Evolutionary conservation across 176 grass and related monocot species (phyloP).

Genomic region (Poa annua): DNA sequence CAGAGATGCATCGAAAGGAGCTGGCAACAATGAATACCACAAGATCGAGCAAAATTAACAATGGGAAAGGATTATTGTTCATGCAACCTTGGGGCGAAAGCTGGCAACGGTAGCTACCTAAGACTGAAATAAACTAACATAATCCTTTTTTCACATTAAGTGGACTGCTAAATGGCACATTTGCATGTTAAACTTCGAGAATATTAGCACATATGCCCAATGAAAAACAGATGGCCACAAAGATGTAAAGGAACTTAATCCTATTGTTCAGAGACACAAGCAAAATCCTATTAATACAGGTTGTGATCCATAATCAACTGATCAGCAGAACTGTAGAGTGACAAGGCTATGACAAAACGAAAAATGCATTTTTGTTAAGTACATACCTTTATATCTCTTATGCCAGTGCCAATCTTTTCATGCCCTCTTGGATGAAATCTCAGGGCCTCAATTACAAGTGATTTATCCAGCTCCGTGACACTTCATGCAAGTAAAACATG

Average conservation of each 20-base stretch:
- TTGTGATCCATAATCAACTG: slow-evolving; percentile 1
- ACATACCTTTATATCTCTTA: slow-evolving; percentile 51
- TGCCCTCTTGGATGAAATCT: slow-evolving; percentile 52
- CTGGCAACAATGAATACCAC: not conserved
- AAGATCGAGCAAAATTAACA: not conserved
- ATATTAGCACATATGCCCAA: slow-evolving; percentile 4
- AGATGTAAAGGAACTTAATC: not conserved
- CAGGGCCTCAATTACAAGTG: slow-evolving; percentile 62
- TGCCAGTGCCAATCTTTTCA: slow-evolving; percentile 51
- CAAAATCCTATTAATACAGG: not conserved
- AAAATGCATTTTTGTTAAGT: slow-evolving; percentile 24
- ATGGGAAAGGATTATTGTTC: slow-evolving; percentile 14
- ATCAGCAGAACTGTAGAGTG: slow-evolving; percentile 6
- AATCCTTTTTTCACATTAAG: slow-evolving; percentile 19
- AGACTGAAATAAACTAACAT: not conserved
- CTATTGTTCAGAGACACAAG: not conserved
- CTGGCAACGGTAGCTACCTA: not conserved
- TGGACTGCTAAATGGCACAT: not conserved
- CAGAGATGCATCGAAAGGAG: not conserved
- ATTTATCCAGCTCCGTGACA: slow-evolving; percentile 64
- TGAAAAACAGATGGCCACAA: slow-evolving; percentile 16
- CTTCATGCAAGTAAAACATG: slow-evolving; percentile 51
- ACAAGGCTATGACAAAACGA: not conserved
- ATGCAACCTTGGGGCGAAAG: slow-evolving; percentile 5
- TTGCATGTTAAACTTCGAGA: not conserved